Percentiles rank a stretch among this genome's conserved stretches.
Conservation (phyloP, 495 filamentous ascomycete species). For the Penicillium psychrofluorescens region DNA sequence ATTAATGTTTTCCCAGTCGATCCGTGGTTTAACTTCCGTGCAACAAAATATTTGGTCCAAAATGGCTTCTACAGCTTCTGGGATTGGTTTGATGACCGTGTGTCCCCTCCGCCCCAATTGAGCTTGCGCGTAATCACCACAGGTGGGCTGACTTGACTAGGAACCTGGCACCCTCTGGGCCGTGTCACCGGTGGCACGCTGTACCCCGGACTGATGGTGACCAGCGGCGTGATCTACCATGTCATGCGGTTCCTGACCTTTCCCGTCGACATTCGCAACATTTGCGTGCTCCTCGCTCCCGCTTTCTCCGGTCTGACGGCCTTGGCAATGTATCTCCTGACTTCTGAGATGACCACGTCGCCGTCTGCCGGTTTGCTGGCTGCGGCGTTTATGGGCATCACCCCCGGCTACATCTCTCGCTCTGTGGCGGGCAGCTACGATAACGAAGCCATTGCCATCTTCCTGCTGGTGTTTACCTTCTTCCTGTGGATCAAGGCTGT, state of each 20-base stretch:
- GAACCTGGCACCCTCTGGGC: slow-evolving; percentile 98
- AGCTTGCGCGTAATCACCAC: slow-evolving; percentile 4
- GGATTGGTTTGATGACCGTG: slow-evolving; percentile 99
- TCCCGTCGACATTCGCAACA: slow-evolving; percentile 97
- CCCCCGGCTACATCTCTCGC: slow-evolving; percentile 94
- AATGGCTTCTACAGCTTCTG: slow-evolving; percentile 98
- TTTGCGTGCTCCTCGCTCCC: slow-evolving; percentile 94
- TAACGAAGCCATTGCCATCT: slow-evolving; percentile 99
- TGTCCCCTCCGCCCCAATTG: not conserved
- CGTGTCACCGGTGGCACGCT: slow-evolving; percentile 98
- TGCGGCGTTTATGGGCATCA: slow-evolving; percentile 94
- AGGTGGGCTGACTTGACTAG: slow-evolving; percentile 22
- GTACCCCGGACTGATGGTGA: slow-evolving; percentile 98
- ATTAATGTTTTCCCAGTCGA: slow-evolving; percentile 59
- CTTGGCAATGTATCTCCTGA: slow-evolving; percentile 89
- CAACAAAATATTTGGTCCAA: slow-evolving; percentile 93
- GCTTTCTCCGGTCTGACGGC: slow-evolving; percentile 95
- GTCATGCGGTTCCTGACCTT: slow-evolving; percentile 83
- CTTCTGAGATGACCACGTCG: slow-evolving; percentile 88
- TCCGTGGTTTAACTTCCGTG: slow-evolving; percentile 99
- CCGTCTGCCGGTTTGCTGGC: slow-evolving; percentile 92
- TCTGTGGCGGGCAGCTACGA: slow-evolving; percentile 99
- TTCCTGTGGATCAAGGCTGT: slow-evolving; percentile 98
- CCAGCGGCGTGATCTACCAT: slow-evolving; percentile 95
- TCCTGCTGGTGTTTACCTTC: slow-evolving; percentile 97